phyloP scores from a whole-genome alignment of 352 stramenopile species.

The Bremia lactucae region DNA sequence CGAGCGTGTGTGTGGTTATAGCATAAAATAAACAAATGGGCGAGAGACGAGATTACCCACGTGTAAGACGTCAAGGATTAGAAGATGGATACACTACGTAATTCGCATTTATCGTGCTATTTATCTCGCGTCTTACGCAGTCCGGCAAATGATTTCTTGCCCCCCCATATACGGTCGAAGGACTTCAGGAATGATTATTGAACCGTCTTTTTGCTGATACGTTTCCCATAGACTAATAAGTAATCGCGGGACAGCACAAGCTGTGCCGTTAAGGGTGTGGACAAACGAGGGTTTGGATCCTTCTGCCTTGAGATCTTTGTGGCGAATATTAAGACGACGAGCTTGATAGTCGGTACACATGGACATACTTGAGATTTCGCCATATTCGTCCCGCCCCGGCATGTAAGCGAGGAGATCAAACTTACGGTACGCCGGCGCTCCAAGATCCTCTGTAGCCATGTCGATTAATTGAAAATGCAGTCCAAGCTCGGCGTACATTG shows the following conservation, averaged over 20 bases:
- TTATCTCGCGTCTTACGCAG: conserved; percentile 12
- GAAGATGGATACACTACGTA: too few relatives aligned
- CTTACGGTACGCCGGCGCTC: conserved; percentile 74
- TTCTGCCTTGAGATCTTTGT: conserved; percentile 53
- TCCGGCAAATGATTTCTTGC: conserved; percentile 44
- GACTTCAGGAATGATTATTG: conserved; percentile 64
- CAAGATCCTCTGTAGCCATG: conserved; percentile 78
- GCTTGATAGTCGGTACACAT: conserved; percentile 88
- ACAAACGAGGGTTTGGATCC: conserved; percentile 48
- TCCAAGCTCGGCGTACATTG: conserved; percentile 67
- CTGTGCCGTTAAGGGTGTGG: conserved; percentile 84
- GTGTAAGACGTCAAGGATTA: too few relatives aligned
- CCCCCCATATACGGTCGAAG: conserved; percentile 74
- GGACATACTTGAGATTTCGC: conserved; percentile 78
- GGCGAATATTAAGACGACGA: conserved; percentile 76
- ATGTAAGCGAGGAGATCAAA: conserved; percentile 85
- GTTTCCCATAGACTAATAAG: conserved; percentile 82
- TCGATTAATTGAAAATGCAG: conserved; percentile 75
- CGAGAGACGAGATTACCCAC: too few relatives aligned
- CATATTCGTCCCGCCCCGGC: conserved; percentile 64
- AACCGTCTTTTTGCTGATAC: conserved; percentile 71
- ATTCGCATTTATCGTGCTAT: conserved; percentile 4
- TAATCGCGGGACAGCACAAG: conserved; percentile 66
- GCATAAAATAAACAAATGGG: conserved; percentile 11
- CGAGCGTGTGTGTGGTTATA: too few relatives aligned